Percentiles rank a stretch among this genome's conserved stretches.
These are phyloP conservation scores for Silene noctiflora DNA, from an alignment of 179 eudicot species.

Conservation along the genomic window DNA sequence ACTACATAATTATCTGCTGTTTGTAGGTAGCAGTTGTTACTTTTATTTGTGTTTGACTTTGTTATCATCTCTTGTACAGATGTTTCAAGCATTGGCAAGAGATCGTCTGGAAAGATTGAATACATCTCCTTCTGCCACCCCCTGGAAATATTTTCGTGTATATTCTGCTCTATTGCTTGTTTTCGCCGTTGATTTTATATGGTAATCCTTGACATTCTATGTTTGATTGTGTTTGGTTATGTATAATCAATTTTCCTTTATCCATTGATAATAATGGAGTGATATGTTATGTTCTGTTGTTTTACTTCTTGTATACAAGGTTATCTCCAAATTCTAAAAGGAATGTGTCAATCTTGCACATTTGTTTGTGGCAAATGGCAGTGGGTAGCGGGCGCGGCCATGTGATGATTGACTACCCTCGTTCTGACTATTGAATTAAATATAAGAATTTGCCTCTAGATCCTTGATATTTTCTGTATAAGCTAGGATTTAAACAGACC, in stretches of 20 bases:
- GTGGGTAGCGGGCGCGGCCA: not conserved
- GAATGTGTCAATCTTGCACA: not conserved
- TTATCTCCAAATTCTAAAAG: not conserved
- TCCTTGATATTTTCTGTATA: not conserved
- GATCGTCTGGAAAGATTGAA: constrained; percentile 95
- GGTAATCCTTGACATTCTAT: constrained; percentile 47
- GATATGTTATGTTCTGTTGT: not conserved
- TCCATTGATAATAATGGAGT: not conserved
- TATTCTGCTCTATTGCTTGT: constrained; percentile 85
- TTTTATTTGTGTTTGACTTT: constrained; percentile 9
- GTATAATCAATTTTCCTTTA: not conserved
- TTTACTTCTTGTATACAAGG: not conserved
- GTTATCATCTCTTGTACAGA: constrained; percentile 40
- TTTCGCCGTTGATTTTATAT: constrained; percentile 61
- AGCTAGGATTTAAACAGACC: not conserved
- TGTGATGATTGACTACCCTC: not conserved
- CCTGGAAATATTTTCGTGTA: constrained; percentile 84
- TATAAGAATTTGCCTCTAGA: not conserved
- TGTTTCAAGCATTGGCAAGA: constrained; percentile 99
- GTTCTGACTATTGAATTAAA: not conserved
- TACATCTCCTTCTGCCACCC: constrained; percentile 93
- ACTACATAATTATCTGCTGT: constrained; percentile 9
- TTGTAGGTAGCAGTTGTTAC: not conserved
- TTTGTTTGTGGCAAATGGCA: not conserved
- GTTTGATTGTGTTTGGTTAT: not conserved